These are phyloP conservation scores for Paraleonurus japonicus DNA, from an alignment of 257 asterid species.

Conservation along the genomic window DNA sequence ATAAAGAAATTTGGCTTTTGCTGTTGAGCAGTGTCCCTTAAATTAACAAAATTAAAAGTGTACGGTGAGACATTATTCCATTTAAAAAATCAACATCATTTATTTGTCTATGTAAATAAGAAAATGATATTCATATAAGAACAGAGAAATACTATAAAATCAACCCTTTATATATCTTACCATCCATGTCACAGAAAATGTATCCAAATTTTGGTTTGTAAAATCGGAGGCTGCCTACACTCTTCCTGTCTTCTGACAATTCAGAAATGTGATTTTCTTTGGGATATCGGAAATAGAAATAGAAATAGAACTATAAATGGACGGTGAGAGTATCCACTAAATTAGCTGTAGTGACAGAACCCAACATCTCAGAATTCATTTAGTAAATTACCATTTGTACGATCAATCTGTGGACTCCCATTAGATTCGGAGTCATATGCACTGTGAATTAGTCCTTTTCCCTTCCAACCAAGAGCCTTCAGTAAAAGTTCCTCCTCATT, in stretches of 20 bases:
- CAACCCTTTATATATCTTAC: conserved; percentile 42
- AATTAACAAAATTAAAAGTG: conserved; percentile 21
- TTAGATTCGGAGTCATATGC: conserved; percentile 57
- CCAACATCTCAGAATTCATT: conserved; percentile 20
- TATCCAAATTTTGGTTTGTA: conserved; percentile 85
- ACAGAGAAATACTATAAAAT: not conserved
- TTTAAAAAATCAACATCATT: not conserved
- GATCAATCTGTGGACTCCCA: conserved; percentile 43
- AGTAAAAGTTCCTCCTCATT: conserved; percentile 76
- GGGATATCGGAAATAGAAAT: conserved; percentile 46
- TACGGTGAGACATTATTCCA: conserved; percentile 18
- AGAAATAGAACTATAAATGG: conserved; percentile 39
- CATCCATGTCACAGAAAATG: conserved; percentile 99
- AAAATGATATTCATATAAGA: no score
- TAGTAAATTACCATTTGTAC: conserved; percentile 61
- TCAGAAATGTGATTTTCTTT: conserved; percentile 53
- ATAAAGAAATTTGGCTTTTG: conserved; percentile 68
- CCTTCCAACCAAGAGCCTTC: conserved; percentile 88
- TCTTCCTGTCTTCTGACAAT: conserved; percentile 98
- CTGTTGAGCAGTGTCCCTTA: conserved; percentile 96
- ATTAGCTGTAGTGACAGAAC: conserved; percentile 3
- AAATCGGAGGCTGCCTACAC: conserved; percentile 92
- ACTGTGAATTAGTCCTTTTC: conserved; percentile 90
- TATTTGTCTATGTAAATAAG: not conserved
- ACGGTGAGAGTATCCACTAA: conserved; percentile 28